phyloP scores from a whole-genome alignment of 495 filamentous ascomycete species.

The Hapsidospora chrysogenum region DNA sequence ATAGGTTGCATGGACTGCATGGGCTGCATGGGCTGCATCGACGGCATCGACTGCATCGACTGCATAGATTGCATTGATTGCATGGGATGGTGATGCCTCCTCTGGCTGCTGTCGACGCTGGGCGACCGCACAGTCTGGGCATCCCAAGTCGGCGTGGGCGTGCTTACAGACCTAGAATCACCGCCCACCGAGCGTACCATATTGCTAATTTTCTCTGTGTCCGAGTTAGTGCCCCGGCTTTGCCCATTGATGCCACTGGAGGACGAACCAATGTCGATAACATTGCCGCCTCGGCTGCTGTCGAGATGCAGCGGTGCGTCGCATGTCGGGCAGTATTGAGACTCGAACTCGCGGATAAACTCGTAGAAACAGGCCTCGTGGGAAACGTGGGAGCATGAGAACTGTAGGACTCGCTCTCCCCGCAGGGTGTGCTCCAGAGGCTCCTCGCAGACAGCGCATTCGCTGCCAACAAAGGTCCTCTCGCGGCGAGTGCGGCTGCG shows the following conservation, averaged over 20 bases:
- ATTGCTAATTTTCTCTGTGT: slow-evolving; percentile 79
- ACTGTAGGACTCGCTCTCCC: slow-evolving; percentile 88
- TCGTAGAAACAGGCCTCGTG: slow-evolving; percentile 99
- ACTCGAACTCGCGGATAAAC: slow-evolving; percentile 89
- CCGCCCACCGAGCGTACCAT: slow-evolving; percentile 73
- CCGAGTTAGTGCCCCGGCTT: slow-evolving; percentile 1
- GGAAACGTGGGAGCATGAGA: slow-evolving; percentile 89
- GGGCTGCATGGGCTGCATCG: background rate
- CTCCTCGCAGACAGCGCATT: slow-evolving; percentile 95
- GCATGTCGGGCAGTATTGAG: slow-evolving; percentile 88
- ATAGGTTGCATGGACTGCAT: background rate
- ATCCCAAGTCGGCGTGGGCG: slow-evolving; percentile 32
- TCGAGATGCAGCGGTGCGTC: slow-evolving; percentile 86
- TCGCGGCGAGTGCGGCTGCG: slow-evolving; percentile 70
- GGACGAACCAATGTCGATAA: slow-evolving; percentile 75
- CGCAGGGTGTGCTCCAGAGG: slow-evolving; percentile 91
- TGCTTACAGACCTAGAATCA: slow-evolving; percentile 38
- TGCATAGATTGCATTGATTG: slow-evolving; percentile 6
- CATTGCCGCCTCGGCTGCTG: slow-evolving; percentile 88
- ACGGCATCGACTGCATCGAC: background rate
- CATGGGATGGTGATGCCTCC: slow-evolving; percentile 14
- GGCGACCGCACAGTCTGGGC: slow-evolving; percentile 28
- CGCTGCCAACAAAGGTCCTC: slow-evolving; percentile 84
- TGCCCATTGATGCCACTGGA: slow-evolving; percentile 3
- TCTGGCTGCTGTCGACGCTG: slow-evolving; percentile 25